Evolutionary conservation across 192 early-diverging fungal genomes (phyloP), one percentile per base, ranked within the genome.

Genomic region (Lunasporangiospora selenospora): DNA sequence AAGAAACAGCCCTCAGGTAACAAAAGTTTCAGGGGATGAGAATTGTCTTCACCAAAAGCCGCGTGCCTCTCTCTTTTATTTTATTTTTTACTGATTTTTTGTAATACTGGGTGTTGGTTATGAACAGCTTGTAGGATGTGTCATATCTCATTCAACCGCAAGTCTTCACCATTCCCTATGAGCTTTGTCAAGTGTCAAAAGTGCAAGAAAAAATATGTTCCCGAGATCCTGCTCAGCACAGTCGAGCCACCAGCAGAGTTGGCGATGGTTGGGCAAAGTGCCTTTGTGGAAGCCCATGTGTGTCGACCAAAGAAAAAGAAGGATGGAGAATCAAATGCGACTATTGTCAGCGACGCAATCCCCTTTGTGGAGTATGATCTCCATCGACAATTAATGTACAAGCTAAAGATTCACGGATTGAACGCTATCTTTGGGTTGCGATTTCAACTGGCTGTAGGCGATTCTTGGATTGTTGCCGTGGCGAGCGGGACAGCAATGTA

Each of bases 351-450:
- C 73, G 92, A 93, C 42, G 84, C 90, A 0, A 83, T 93, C 39
- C 92, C 92, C 2, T 93, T 93, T 54, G 79, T 88, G 2, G 90
- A 93, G 61, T 93, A 93, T 78, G 92, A 93, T 53, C 61, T 93
- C 23, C 91, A 93, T 66, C 80, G 91, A 29, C 92, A 93, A 58
- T 76, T 93, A 12, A 81, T 90, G 66, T 90, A 89, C 76, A 93
- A 93, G 55, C 82, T 92, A 23, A 84, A 87, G 38, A 85, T 92
- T 15, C 83, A 89, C 57, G 90, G 90, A 7, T 75, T 92, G 53
- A 93, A 93, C 41, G 85, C 90, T 3, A 81, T 93, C 12, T 93
- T 91, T 76, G 90, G 90, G 0, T 70, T 83, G 11, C 73, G 70
- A 30, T 82, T 82, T 41, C 81, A 83, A 48, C 60, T 85, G 23